Conservation (phyloP, 331 rosid genomes). For the Arachis monticola region DNA sequence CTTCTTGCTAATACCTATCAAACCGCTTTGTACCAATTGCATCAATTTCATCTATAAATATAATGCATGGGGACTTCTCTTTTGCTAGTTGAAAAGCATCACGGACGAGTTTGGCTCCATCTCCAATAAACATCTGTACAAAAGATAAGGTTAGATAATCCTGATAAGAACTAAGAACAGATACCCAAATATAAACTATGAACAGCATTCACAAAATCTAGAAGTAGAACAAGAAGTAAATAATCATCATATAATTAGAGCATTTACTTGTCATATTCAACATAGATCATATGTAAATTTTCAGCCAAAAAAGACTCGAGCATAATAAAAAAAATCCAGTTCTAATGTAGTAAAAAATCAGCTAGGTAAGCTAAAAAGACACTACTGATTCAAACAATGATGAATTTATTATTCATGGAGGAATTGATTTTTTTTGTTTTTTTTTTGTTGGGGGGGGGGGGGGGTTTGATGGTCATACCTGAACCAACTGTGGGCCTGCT, state of each 20-base stretch:
- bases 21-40: conserved; percentile 97
- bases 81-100: conserved; percentile 96
- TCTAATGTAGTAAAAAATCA: not conserved
- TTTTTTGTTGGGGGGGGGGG: no score
- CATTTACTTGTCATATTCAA: not conserved
- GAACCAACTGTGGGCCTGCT: conserved; percentile 97
- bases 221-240: not conserved
- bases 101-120: conserved; percentile 97
- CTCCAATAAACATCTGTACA: conserved; percentile 89
- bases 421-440: no score
- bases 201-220: conserved; percentile 9
- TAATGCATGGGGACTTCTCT: conserved; percentile 96
- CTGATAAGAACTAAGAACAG: not conserved
- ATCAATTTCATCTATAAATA: conserved; percentile 96
- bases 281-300: conserved; percentile 18
- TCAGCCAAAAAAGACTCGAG: not conserved
- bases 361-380: not conserved
- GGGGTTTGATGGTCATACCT: conserved; percentile 54
- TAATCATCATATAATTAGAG: conserved; percentile 20
- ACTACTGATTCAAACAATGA: conserved; percentile 1
- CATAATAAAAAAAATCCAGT: not conserved
- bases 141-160: conserved; percentile 23
- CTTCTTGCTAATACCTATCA: conserved; percentile 70
- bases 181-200: conserved; percentile 9
- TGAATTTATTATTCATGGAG: not conserved